Base-by-base conservation (phyloP, 768 basidiomycete genomes). In the Scleroderma bovista region DNA sequence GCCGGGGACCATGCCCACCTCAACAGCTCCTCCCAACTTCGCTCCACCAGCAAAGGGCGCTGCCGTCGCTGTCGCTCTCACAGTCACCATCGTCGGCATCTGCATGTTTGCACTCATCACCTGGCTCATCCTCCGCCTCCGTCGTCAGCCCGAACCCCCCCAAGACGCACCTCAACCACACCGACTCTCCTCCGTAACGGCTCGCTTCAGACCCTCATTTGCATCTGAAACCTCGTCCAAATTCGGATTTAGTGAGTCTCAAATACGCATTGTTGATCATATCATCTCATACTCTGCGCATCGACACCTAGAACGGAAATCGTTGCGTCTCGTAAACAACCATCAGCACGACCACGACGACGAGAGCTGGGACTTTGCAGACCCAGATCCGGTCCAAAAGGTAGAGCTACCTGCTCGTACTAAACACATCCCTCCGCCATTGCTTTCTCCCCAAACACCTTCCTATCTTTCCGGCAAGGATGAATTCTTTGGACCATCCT, bases 331-430 rank as follows among this genome's bases (percentile, higher is more conserved):
- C 29, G 54, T 59, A 0, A 59, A 55, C 36, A 29, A 29, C 26
- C 4, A 9, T 9, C 4, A 29, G 5, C 54, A 48, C 42, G 54
- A 48, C 4, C 32, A 34, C 7, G 41, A 51, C 6, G 56, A 61
- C 33, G 29, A 41, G 22, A 59, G 60, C 54, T 66, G 64, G 64
- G 66, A 67, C 51, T 67, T 66, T 61, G 56, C 61, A 0, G 64
- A 67, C 34, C 54, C 59, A 3, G 65, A 66, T 50, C 60, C 64
- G 15, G 3, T 16, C 20, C 51, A 7, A 29, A 45, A 32, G 44
- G 16, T n/a, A n/a, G 41, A 24, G 26, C 15, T 15, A 6, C 23
- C 41, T 16, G 9, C 12, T 13, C 15, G 2, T 7, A 37, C 17
- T 11, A 62, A 53, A 34, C 51, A 45, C 36, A 54, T 56, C 37